Evolutionary conservation across 768 basidiomycete species (phyloP), one percentile per base, ranked within the genome.

Genomic region (Russula olivacea): DNA sequence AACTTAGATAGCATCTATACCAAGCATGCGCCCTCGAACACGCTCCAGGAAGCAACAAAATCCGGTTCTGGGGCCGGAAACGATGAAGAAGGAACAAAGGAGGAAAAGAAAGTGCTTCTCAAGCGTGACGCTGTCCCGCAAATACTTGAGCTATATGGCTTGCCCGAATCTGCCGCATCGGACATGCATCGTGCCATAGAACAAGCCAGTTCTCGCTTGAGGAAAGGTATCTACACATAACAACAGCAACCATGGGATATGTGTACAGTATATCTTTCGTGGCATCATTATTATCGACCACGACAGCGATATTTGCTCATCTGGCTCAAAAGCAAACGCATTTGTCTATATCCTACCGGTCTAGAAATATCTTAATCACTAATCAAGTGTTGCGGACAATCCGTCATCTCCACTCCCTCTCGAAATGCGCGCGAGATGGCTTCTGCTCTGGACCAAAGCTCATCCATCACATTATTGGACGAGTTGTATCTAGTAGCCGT

Each of bases 141-240:
- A 25, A 79, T 91, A 55, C 68, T 82, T 19, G 66, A 73, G 10
- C 58, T 76, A 14, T 81, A 87, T 53, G 73, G 72, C 12, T 73
- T 88, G 30, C 75, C 80, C 10, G 67, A 75, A 34, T 75, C 74
- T 28, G 76, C 80, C 32, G 76, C 74, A 30, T 73, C 76, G 38
- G 82, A 86, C 68, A 71, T 91, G 49, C 76, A 81, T 66, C 81
- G 87, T 40, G 89, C 88, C 5, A 71, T 89, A 14, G 83, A 84
- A 63, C 89, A 91, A 71, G 78, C 76, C 54, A 70, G 68, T 40
- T 59, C 69, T 17, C 74, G 80, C 47, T 55, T 76, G 52, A 58
- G 65, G 45, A 61, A 67, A 23, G 65, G 56, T 41, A 57, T 60
- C 12, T 65, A 45, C 55, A 66, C 8, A 52, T 59, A 53, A 25